phyloP scores from a whole-genome alignment of 2,329 filamentous ascomycete genomes.

The Blastomyces emzantsi region DNA sequence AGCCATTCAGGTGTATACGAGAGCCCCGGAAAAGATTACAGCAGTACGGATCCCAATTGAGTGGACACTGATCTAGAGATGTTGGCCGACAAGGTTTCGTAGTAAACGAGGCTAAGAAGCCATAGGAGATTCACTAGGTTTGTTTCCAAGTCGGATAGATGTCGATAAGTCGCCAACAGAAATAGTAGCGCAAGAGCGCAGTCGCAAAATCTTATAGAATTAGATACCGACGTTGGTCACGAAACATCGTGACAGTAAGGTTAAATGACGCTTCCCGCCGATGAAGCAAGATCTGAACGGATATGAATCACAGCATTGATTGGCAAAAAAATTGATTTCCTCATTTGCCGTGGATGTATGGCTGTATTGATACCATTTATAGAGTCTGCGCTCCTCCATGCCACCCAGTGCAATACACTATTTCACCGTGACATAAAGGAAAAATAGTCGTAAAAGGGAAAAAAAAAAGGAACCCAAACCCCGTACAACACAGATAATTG shows the following conservation, averaged over 20 bases:
- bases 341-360: slow-evolving; percentile 39
- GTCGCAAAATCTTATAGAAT: background rate
- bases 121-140: background rate
- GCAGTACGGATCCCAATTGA: background rate
- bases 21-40: background rate
- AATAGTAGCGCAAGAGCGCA: background rate
- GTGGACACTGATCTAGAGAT: background rate
- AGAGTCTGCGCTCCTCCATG: background rate
- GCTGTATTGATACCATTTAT: slow-evolving; percentile 27
- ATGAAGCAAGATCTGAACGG: background rate
- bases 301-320: slow-evolving; percentile 1
- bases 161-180: background rate
- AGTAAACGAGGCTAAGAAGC: background rate
- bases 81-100: background rate
- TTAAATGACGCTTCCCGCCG: background rate
- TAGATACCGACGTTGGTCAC: background rate
- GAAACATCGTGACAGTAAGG: background rate
- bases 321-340: slow-evolving; percentile 26
- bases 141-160: background rate
- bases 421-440: slow-evolving; percentile 2
- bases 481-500: slow-evolving; percentile 19
- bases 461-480: slow-evolving; percentile 32
- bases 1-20: background rate
- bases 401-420: slow-evolving; percentile 3
- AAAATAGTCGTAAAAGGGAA: slow-evolving; percentile 13